These are phyloP conservation scores for Gaeumannomyces tritici DNA, from an alignment of 2,329 filamentous ascomycete genomes.

Conservation along the genomic window DNA sequence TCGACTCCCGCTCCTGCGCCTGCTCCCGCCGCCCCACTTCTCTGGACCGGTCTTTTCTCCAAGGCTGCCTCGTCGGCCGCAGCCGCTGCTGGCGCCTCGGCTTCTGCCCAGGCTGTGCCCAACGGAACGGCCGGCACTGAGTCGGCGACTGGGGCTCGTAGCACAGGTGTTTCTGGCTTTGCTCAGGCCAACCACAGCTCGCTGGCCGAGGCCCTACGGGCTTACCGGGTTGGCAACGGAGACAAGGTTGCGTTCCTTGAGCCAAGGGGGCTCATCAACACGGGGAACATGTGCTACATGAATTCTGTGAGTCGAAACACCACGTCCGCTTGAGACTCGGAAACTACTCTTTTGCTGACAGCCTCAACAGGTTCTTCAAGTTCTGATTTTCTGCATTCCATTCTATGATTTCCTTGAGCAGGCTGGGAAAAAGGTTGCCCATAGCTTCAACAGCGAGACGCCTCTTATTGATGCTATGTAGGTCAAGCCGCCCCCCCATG, in stretches of 20 bases:
- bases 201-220: constrained; percentile 66
- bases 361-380: constrained; percentile 71
- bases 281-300: constrained; percentile 99
- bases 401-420: constrained; percentile 93
- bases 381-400: constrained; percentile 83
- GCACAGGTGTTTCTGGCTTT: constrained; percentile 22
- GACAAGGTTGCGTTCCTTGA: constrained; percentile 75
- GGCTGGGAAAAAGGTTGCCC: constrained; percentile 69
- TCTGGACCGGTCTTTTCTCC: constrained; percentile 28
- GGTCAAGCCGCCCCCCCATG: constrained; percentile 24
- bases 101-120: constrained; percentile 10
- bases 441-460: constrained; percentile 93
- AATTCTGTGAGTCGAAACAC: constrained; percentile 66
- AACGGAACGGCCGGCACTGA: constrained; percentile 16
- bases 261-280: constrained; percentile 88
- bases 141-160: constrained; percentile 12
- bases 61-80: constrained; percentile 13
- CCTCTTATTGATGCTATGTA: constrained; percentile 90
- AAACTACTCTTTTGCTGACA: constrained; percentile 16
- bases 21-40: constrained; percentile 21
- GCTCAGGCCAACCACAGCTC: constrained; percentile 42
- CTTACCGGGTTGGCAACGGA: constrained; percentile 57
- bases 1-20: constrained; percentile 14
- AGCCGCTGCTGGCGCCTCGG: constrained; percentile 11
- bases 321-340: background rate